Base-by-base conservation (phyloP, 1,284 basidiomycete species). In the Sanghuangporus sanghuang region DNA sequence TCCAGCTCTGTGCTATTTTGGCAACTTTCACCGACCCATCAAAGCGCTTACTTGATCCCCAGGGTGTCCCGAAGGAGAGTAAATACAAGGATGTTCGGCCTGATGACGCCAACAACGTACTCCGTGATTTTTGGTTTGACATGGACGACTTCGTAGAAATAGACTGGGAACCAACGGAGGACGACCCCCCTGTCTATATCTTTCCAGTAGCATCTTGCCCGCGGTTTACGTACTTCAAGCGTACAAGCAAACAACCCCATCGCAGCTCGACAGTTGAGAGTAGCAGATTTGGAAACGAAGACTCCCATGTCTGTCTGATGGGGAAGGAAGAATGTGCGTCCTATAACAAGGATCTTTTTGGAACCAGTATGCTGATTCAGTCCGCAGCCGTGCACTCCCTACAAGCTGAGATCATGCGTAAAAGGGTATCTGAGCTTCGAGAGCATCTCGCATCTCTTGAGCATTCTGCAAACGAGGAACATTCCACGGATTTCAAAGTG, bases 201-300 rank as follows among this genome's bases (percentile, higher is more conserved):
- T 77, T 93, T 21, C 88, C 90, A 21, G 77, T 90, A 5, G 86
- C 86, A 39, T 83, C 84, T 23, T 95, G 93, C 68, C 94, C 95
- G 27, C 86, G 88, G 39, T 89, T 98, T 72, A 89, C 88, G 42
- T 95, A 93, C 75, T 91, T 90, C 75, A 89, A 88, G 72, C 85
- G 85, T n/a, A 64, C 67, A 7, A 69, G 67, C 46, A 72, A 72
- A 54, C 70, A 73, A 57, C 81, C 82, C 62, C 75, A 78, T n/a
- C 76, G 77, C 6, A 69, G 73, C 11, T 73, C 77, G 11, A 32
- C 57, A 18, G 71, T 75, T 38, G 74, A 81, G 69, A 73, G 74
- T 66, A 89, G 81, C 73, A 97, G 96, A 74, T 99, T 99, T 72
- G 96, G 96, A 0, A 79, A 85, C 58, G 96, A 99, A 73, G 76